These are phyloP conservation scores for Tetrapisispora nanseiensis DNA, from an alignment of 805 yeast genomes.

Conservation along the genomic window DNA sequence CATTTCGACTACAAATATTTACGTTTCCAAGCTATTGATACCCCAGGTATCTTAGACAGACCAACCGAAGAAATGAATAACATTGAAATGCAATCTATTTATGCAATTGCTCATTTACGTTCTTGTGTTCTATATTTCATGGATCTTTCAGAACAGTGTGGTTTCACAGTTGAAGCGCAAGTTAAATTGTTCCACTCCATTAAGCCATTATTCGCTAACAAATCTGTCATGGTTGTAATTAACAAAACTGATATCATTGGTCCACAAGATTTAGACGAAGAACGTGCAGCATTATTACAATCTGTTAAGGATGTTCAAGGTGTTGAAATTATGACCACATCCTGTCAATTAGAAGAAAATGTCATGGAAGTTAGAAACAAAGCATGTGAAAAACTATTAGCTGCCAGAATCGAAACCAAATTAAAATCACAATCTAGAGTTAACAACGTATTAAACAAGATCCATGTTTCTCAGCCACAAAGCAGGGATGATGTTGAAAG, in stretches of 20 bases:
- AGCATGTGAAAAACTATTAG: constrained; percentile 93
- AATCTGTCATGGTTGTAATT: constrained; percentile 88
- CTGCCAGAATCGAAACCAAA: constrained; percentile 94
- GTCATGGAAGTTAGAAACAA: constrained; percentile 92
- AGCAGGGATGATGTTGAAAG: constrained; percentile 80
- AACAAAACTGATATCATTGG: constrained; percentile 89
- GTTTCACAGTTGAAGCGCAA: constrained; percentile 94
- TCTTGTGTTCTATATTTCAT: constrained; percentile 94
- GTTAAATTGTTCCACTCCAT: constrained; percentile 94
- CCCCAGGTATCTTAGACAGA: constrained; percentile 97
- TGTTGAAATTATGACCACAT: constrained; percentile 85
- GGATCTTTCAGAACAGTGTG: constrained; percentile 99
- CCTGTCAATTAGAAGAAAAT: constrained; percentile 90
- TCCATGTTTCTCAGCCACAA: constrained; percentile 87
- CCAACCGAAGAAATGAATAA: constrained; percentile 99
- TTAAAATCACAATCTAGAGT: constrained; percentile 87
- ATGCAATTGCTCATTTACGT: constrained; percentile 96
- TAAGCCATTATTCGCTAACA: constrained; percentile 94
- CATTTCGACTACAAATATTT: constrained; percentile 97
- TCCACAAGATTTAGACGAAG: constrained; percentile 73
- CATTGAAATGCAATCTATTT: constrained; percentile 98
- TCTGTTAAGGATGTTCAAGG: constrained; percentile 59
- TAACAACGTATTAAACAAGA: constrained; percentile 81
- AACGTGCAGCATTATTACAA: constrained; percentile 60
- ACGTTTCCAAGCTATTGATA: constrained; percentile 97